phyloP scores from a whole-genome alignment of 257 asterid genomes.

The Penstemon newberryi region DNA sequence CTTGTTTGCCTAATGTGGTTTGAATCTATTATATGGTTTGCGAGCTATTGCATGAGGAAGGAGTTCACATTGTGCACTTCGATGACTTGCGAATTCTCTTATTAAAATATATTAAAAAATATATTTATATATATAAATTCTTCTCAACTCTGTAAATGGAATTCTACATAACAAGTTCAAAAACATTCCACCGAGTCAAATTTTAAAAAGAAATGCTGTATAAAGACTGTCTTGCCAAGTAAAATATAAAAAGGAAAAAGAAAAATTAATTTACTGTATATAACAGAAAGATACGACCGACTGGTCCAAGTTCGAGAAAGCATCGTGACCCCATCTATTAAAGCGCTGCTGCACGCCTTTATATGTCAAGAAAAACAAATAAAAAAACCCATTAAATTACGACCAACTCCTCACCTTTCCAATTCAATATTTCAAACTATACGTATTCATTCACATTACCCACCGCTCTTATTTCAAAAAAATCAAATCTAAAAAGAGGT shows the following conservation, averaged over 20 bases:
- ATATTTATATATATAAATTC: too few species aligned
- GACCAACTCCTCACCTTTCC: slow-evolving; percentile 32
- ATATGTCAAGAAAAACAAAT: slow-evolving; percentile 18
- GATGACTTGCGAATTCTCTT: too few species aligned
- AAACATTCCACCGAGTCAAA: too few species aligned
- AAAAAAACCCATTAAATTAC: slow-evolving; percentile 29
- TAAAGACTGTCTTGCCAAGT: too few species aligned
- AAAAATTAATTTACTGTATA: neutral
- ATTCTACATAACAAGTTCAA: too few species aligned
- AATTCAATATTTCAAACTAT: slow-evolving; percentile 21
- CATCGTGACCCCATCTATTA: slow-evolving; percentile 48
- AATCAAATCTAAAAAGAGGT: slow-evolving; percentile 21
- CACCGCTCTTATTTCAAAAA: slow-evolving; percentile 44
- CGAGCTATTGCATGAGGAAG: too few species aligned
- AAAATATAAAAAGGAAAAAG: neutral
- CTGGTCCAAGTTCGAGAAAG: slow-evolving; percentile 35
- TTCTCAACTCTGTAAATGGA: too few species aligned
- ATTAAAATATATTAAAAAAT: too few species aligned
- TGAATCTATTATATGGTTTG: too few species aligned
- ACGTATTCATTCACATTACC: slow-evolving; percentile 27
- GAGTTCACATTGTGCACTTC: too few species aligned
- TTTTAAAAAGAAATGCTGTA: too few species aligned
- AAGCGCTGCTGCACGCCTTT: slow-evolving; percentile 57
- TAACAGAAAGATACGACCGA: neutral
- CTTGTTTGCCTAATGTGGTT: too few species aligned